phyloP scores from a whole-genome alignment of 2,329 filamentous ascomycete genomes.

The Exserohilum rostratum region DNA sequence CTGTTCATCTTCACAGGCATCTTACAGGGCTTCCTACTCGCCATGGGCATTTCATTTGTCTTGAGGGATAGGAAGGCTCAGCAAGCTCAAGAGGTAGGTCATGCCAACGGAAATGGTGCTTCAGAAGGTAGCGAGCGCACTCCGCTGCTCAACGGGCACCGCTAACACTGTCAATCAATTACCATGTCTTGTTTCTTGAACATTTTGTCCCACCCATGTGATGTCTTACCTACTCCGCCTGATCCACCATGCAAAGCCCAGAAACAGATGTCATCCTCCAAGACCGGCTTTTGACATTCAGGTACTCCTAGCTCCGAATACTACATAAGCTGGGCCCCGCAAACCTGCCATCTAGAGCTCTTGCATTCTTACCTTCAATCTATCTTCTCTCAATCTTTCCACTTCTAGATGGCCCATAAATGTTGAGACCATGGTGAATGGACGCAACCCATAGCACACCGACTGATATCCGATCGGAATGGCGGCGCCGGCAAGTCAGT shows the following conservation, averaged over 20 bases:
- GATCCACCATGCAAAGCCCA: background rate
- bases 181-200: background rate
- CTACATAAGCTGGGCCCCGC: conserved; percentile 1
- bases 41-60: conserved; percentile 81
- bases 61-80: conserved; percentile 51
- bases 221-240: background rate
- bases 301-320: conserved; percentile 4
- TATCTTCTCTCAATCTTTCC: no score
- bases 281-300: conserved; percentile 4
- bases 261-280: background rate
- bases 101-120: background rate
- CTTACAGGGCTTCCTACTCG: conserved; percentile 81
- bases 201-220: background rate
- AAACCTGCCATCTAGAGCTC: background rate
- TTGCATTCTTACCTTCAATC: background rate
- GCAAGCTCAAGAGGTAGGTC: conserved; percentile 3
- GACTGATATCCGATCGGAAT: background rate
- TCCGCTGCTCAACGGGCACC: conserved; percentile 6
- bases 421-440: background rate
- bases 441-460: no score
- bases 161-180: background rate
- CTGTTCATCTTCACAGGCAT: conserved; percentile 85
- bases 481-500: background rate
- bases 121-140: conserved; percentile 4
- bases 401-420: background rate